Evolutionary conservation across 441 rosid genomes (phyloP).

Genomic region (Gossypium davidsonii): DNA sequence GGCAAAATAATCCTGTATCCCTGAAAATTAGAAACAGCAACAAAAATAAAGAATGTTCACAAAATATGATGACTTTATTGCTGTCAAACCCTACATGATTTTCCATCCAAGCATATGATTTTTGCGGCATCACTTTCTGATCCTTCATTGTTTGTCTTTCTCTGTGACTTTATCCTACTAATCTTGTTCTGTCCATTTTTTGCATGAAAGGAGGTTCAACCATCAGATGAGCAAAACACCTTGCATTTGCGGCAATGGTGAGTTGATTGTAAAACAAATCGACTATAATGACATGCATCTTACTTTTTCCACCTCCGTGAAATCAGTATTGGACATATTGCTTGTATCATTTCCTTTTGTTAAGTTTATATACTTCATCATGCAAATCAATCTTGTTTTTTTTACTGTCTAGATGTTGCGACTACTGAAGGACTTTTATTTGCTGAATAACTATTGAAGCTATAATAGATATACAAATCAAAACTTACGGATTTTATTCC

Average conservation of each 20-base stretch:
- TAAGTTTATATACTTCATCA: neutral
- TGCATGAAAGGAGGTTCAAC: conserved; percentile 28
- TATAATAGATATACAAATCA: neutral
- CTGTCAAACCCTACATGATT: neutral
- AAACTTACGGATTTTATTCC: neutral
- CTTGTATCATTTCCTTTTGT: neutral
- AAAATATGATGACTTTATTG: neutral
- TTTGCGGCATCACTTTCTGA: conserved; percentile 10
- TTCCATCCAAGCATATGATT: conserved; percentile 8
- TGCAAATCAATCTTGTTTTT: neutral
- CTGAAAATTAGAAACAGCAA: neutral
- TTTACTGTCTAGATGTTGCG: no score
- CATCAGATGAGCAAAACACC: conserved; percentile 31
- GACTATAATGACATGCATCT: neutral
- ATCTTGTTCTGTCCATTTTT: conserved; percentile 7
- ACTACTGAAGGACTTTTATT: neutral
- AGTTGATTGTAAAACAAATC: conserved; percentile 17
- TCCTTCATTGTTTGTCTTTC: neutral
- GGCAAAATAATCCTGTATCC: neutral
- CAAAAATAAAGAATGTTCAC: neutral
- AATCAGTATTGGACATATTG: neutral
- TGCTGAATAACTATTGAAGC: neutral
- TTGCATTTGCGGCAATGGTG: conserved; percentile 38
- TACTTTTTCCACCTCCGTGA: neutral
- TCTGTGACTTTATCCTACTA: conserved; percentile 1